A percentile compares a stretch with the other conserved stretches of the same genome.
Conservation (phyloP, 2,329 filamentous ascomycete genomes). For the Fusarium buharicum region DNA sequence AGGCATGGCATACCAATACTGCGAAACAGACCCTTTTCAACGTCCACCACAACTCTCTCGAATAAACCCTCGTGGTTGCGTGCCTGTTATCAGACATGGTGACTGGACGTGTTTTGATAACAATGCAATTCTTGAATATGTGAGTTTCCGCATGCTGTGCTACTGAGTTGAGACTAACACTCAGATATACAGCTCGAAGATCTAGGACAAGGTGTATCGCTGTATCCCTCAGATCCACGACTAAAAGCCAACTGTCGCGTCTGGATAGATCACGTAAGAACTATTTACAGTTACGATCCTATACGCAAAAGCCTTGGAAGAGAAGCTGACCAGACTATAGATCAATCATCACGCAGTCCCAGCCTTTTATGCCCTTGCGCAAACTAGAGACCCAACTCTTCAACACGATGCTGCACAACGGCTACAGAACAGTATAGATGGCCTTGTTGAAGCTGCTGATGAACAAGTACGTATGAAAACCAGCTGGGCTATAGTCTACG, state of each 20-base stretch:
- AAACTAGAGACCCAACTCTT: constrained; percentile 68
- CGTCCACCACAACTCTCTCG: constrained; percentile 71
- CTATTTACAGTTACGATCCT: not conserved
- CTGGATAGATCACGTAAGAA: constrained; percentile 79
- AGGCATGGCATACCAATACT: constrained; percentile 82
- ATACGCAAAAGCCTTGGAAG: not conserved
- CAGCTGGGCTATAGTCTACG: too few relatives aligned
- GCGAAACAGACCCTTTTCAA: constrained; percentile 83
- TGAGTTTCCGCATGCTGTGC: constrained; percentile 51
- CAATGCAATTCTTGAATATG: constrained; percentile 85
- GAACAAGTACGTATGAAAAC: constrained; percentile 50
- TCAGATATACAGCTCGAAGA: constrained; percentile 73
- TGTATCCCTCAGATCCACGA: constrained; percentile 74
- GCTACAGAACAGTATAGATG: constrained; percentile 71
- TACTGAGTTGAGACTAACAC: constrained; percentile 1
- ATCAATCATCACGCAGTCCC: constrained; percentile 82
- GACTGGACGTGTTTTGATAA: constrained; percentile 87
- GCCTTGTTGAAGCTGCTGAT: constrained; percentile 60
- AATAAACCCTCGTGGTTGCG: constrained; percentile 78
- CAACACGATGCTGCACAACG: constrained; percentile 69
- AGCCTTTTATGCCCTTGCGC: constrained; percentile 77
- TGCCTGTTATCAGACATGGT: constrained; percentile 80
- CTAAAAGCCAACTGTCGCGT: constrained; percentile 78
- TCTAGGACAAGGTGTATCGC: constrained; percentile 65
- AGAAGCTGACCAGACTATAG: constrained; percentile 51